Evolutionary conservation across 441 rosid species (phyloP), one percentile per base, ranked within the genome.

Genomic region (Biscutella auriculata): DNA sequence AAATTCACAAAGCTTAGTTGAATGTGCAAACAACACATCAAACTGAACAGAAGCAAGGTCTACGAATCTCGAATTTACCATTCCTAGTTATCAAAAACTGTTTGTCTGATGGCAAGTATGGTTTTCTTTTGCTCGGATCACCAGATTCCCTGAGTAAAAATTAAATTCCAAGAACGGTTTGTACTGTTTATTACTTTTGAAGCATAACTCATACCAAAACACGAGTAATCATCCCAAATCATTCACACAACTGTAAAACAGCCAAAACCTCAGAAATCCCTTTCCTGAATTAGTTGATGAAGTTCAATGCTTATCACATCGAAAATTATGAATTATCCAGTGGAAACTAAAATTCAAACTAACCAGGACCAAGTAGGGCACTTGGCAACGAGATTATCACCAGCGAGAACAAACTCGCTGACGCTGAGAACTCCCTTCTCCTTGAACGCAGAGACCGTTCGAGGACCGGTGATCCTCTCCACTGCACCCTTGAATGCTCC

Each of bases 311-410:
- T 19, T 19, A 19, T 2, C 23, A 19, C 23, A 19, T 19, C 23
- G 23, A 19, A 19, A 1, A 19, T 19, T 1, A 4, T 19, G 23
- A 19, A 19, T 19, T 19, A 19, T 19, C 23, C 2, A 19, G 23
- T 1, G 23, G 23, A 19, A 19, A 19, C 23, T 41, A 29, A 40
- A 63, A 44, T 37, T 57, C 5, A 19, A 44, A 51, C 73, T 57
- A 78, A 93, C 99, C 99, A 93, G 14, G 97, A 93, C 99, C 99
- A 89, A 58, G 99, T 93, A 17, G 99, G 99, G 73, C 97, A 93
- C 74, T 93, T 93, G 53, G 96, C 76, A 68, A 89, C 99, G 63
- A 93, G 97, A 73, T 93, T 93, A 60, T 93, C 97, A 0, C 99
- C 99, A 55, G 97, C 99, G 60, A 89, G 73, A 46, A 87, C 57